A percentile compares a stretch with the other conserved stretches of the same genome.
phyloP scores from a whole-genome alignment of 1,139 yeast genomes.

The Yamadazyma oceani region DNA sequence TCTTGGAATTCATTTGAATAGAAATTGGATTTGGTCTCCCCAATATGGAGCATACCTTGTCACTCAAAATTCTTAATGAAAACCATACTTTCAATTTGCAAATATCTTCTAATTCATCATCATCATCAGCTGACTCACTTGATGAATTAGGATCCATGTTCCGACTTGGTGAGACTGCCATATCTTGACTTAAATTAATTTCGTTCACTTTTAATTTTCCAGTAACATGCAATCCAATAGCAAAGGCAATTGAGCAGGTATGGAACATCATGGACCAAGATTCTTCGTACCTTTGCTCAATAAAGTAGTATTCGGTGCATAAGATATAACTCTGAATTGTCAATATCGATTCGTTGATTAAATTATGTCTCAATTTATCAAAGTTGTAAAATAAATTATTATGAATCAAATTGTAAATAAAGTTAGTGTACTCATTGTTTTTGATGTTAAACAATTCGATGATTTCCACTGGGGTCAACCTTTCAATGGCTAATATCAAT shows the following conservation, averaged over 20 bases:
- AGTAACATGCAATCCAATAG: conserved; percentile 53
- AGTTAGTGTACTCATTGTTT: conserved; percentile 26
- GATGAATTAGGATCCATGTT: no score
- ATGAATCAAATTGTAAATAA: conserved; percentile 24
- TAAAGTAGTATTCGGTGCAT: conserved; percentile 51
- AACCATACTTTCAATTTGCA: conserved; percentile 49
- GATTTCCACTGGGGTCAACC: conserved; percentile 36
- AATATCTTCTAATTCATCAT: conserved; percentile 31
- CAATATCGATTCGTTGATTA: conserved; percentile 45
- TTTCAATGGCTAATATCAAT: conserved; percentile 38
- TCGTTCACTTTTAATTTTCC: conserved; percentile 24
- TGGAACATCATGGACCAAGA: conserved; percentile 51
- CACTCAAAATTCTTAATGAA: conserved; percentile 46
- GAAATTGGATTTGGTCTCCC: conserved; percentile 60
- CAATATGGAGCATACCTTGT: conserved; percentile 51
- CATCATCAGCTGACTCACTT: no score
- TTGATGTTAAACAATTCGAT: conserved; percentile 26
- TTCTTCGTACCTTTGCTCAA: conserved; percentile 50
- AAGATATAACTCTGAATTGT: conserved; percentile 51
- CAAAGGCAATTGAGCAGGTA: conserved; percentile 49
- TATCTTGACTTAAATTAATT: conserved; percentile 11
- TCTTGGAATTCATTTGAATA: conserved; percentile 44
- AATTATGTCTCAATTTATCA: conserved; percentile 45
- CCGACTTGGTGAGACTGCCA: no score
- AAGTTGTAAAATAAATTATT: conserved; percentile 35